These are phyloP conservation scores for Leccinum obscurum DNA, from an alignment of 768 basidiomycete species.

Conservation along the genomic window DNA sequence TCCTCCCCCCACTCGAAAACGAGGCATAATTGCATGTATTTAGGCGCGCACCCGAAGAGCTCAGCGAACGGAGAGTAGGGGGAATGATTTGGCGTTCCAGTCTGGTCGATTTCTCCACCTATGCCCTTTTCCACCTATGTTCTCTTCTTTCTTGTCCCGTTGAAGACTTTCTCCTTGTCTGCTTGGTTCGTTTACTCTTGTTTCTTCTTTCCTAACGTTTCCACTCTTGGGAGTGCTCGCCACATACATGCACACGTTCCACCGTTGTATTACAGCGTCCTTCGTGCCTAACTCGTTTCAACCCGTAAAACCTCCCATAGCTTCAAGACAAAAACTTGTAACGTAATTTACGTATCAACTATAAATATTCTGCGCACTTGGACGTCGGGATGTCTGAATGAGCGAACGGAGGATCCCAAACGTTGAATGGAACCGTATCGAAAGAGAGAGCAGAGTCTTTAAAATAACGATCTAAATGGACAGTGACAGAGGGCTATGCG, in stretches of 20 bases:
- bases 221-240: constrained; percentile 1
- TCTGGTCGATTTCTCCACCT: background rate
- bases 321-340: constrained; percentile 26
- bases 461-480: background rate
- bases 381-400: background rate
- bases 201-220: constrained; percentile 10
- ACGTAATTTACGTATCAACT: constrained; percentile 36
- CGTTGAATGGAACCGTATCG: background rate
- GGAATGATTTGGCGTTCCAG: constrained; percentile 1
- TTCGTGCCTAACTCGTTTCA: constrained; percentile 2
- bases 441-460: background rate
- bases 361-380: constrained; percentile 27
- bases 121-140: background rate
- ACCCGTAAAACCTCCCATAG: constrained; percentile 6
- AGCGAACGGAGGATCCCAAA: background rate
- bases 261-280: constrained; percentile 21
- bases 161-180: constrained; percentile 11
- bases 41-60: constrained; percentile 13
- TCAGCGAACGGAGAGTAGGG: constrained; percentile 13
- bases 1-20: constrained; percentile 11
- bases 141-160: constrained; percentile 2
- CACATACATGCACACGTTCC: background rate
- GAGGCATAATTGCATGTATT: constrained; percentile 20
- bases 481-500: background rate
- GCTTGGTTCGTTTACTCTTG: constrained; percentile 22